Evolutionary conservation across 345 rosid species (phyloP).

Genomic region (Populus deltoides): DNA sequence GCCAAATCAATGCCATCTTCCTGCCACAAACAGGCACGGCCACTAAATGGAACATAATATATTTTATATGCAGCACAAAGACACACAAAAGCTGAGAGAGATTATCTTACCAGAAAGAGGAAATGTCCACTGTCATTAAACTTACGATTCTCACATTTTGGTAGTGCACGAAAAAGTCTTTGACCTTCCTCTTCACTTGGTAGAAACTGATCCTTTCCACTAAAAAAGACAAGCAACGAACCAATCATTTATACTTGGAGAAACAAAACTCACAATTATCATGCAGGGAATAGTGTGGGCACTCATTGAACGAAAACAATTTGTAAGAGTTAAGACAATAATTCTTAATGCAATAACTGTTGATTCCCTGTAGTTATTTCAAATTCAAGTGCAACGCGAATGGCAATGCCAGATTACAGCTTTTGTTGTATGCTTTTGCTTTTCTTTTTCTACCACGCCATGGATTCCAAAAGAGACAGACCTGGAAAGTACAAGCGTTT

Average conservation of each 20-base stretch:
- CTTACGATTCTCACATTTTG: constrained; percentile 46
- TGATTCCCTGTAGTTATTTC: not conserved
- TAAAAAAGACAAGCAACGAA: constrained; percentile 7
- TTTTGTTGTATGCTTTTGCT: too few relatives aligned
- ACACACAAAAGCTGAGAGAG: not conserved
- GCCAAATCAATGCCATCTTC: constrained; percentile 38
- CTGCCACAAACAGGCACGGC: constrained; percentile 25
- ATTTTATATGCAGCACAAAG: too few relatives aligned
- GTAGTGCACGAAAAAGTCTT: constrained; percentile 42
- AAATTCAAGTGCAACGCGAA: not conserved
- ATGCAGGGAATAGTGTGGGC: not conserved
- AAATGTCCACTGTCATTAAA: constrained; percentile 64
- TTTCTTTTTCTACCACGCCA: too few relatives aligned
- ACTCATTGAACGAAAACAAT: too few relatives aligned
- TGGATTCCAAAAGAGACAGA: constrained; percentile 1
- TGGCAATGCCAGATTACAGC: too few relatives aligned
- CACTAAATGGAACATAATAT: not conserved
- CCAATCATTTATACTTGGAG: not conserved
- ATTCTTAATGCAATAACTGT: too few relatives aligned
- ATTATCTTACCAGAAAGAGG: constrained; percentile 58
- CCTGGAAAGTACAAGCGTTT: constrained; percentile 59
- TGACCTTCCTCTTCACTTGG: constrained; percentile 63
- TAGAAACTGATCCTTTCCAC: constrained; percentile 70
- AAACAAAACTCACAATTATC: not conserved
- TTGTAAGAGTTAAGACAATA: too few relatives aligned